Base-by-base conservation (phyloP, 805 yeast genomes). In the Pichia occidentalis region DNA sequence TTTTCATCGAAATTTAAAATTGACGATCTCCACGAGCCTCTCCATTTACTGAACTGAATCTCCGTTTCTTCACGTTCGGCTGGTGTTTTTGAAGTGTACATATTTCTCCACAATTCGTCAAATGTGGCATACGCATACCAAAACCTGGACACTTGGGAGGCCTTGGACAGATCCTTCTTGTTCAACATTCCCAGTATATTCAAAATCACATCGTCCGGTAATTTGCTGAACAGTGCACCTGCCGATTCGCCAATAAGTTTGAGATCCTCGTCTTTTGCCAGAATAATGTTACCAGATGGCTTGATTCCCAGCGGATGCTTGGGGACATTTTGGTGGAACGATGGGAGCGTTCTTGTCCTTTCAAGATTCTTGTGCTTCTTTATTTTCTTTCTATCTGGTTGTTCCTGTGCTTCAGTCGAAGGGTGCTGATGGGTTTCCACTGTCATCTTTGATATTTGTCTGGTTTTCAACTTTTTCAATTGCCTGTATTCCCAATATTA, bases 11-110 rank as follows among this genome's bases (percentile, higher is more conserved):
- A 44, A 1, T 59, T 54, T 44, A 76, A 57, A 24, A 73, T 62
- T 3, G 90, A 77, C 26, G 71, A 62, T 48, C 88, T 70, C 96
- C 96, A 87, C 2, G 86, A 72, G 1, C 96, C 95, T 22, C 51
- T 55, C 96, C 96, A 86, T 24, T 48, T 46, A 2, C 44, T 45
- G 46, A 29, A 55, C 29, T 10, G 44, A 34, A 20, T 45, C 34
- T 27, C 29, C 3, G 14, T 12, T 12, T n/a, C 13, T 13, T 3
- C 7, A 9, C 50, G 16, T 19, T 33, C 24, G 13, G 30, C 28
- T 2, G 32, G 34, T 18, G 48, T 43, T 19, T 46, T 40, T 12
- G 48, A 40, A 24, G 70, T 60, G 51, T 78, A 77, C 32, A 79
- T 40, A 39, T 66, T 70, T 50, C 80, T 81, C 96, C 96, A 87